phyloP scores from a whole-genome alignment of 352 stramenopile species.

The Phytophthora citrophthora region DNA sequence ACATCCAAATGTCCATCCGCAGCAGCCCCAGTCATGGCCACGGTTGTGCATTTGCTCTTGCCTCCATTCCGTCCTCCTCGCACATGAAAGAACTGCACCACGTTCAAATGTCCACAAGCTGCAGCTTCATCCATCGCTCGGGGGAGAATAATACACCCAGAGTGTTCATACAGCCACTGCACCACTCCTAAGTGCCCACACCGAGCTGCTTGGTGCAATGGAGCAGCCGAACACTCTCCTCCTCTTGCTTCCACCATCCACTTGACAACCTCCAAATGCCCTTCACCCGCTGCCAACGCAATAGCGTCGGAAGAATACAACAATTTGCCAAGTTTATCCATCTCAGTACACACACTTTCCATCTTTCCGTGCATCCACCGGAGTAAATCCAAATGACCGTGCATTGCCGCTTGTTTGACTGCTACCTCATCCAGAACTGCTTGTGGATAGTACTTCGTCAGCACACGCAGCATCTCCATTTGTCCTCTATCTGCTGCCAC shows the following conservation, averaged over 20 bases:
- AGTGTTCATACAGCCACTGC: slow-evolving; percentile 25
- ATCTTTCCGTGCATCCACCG: slow-evolving; percentile 30
- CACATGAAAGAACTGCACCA: slow-evolving; percentile 35
- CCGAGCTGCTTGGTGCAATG: slow-evolving; percentile 31
- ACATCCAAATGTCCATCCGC: slow-evolving; percentile 29
- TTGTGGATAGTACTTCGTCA: slow-evolving; percentile 13
- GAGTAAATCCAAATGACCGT: slow-evolving; percentile 32
- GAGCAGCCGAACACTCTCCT: slow-evolving; percentile 32
- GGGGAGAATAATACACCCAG: slow-evolving; percentile 23
- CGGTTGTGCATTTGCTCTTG: slow-evolving; percentile 21
- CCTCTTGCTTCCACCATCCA: slow-evolving; percentile 28
- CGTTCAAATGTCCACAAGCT: slow-evolving; percentile 20
- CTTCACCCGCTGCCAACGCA: slow-evolving; percentile 15
- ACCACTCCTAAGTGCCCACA: slow-evolving; percentile 20
- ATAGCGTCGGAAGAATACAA: slow-evolving; percentile 29
- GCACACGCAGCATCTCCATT: slow-evolving; percentile 19
- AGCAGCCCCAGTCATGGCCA: slow-evolving; percentile 30
- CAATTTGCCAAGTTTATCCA: slow-evolving; percentile 10
- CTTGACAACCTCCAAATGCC: slow-evolving; percentile 30
- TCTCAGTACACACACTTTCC: not conserved
- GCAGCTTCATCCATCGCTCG: slow-evolving; percentile 38
- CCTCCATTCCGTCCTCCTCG: slow-evolving; percentile 4
- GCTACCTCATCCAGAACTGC: slow-evolving; percentile 29
- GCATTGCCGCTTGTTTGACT: slow-evolving; percentile 26
- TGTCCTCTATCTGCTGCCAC: slow-evolving; percentile 45